Evolutionary conservation across 2,329 filamentous ascomycete genomes (phyloP).

Genomic region (Botryosphaeria dothidea): DNA sequence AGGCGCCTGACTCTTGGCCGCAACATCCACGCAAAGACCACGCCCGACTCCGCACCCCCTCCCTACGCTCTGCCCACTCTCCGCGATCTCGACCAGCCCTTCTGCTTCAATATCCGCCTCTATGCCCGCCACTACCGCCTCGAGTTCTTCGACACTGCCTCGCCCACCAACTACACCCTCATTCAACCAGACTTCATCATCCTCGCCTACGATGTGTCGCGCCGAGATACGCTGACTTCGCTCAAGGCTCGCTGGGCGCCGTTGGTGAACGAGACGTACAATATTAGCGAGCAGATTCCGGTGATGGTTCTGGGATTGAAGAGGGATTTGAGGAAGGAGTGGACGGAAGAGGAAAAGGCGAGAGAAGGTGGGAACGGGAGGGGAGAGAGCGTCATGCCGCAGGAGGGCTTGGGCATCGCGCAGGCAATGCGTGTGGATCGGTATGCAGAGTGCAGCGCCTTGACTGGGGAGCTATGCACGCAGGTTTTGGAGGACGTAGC

Average conservation of each 20-base stretch:
- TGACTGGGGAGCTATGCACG: slow-evolving; percentile 60
- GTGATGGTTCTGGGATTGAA: slow-evolving; percentile 62
- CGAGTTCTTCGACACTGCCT: slow-evolving; percentile 58
- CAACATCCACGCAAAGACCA: slow-evolving; percentile 31
- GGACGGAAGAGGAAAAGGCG: slow-evolving; percentile 32
- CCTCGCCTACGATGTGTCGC: slow-evolving; percentile 60
- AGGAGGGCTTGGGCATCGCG: slow-evolving; percentile 52
- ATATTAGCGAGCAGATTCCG: slow-evolving; percentile 52
- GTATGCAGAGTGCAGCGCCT: slow-evolving; percentile 64
- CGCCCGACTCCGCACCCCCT: slow-evolving; percentile 32
- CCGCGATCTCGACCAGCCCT: slow-evolving; percentile 59
- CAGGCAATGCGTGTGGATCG: slow-evolving; percentile 62
- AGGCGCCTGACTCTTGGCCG: slow-evolving; percentile 28
- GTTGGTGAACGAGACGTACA: slow-evolving; percentile 54
- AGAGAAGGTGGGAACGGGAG: slow-evolving; percentile 9
- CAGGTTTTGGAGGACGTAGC: slow-evolving; percentile 64
- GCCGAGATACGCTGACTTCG: slow-evolving; percentile 51
- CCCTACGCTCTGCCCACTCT: slow-evolving; percentile 45
- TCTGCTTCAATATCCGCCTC: slow-evolving; percentile 59
- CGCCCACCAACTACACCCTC: slow-evolving; percentile 58
- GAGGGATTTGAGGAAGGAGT: slow-evolving; percentile 52
- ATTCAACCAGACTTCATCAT: slow-evolving; percentile 57
- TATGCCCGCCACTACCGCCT: slow-evolving; percentile 57
- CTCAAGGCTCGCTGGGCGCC: slow-evolving; percentile 48
- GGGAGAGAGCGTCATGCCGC: slow-evolving; percentile 50